Evolutionary conservation across 768 basidiomycete genomes (phyloP).

Genomic region (Russula compacta): DNA sequence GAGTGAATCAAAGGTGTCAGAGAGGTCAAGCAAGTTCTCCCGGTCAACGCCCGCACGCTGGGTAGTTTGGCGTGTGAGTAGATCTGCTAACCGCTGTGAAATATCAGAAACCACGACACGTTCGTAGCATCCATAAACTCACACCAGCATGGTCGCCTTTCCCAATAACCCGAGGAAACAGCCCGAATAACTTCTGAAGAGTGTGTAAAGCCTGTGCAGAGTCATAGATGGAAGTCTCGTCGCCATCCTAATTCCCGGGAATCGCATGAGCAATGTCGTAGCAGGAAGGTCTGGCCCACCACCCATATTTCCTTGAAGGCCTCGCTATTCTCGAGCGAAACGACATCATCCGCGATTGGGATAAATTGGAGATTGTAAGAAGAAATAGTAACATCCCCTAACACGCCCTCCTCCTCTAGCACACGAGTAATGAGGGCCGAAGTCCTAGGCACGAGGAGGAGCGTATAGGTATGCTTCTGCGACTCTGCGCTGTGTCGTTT

Average conservation of each 20-base stretch:
- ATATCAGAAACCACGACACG: constrained; percentile 3
- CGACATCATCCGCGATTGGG: constrained; percentile 84
- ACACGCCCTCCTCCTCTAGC: constrained; percentile 93
- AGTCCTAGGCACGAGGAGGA: constrained; percentile 79
- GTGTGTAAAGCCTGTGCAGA: constrained; percentile 79
- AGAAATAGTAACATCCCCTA: constrained; percentile 84
- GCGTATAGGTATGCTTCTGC: constrained; percentile 73
- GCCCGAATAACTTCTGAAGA: constrained; percentile 76
- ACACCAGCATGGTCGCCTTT: constrained; percentile 87
- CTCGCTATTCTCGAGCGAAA: constrained; percentile 80
- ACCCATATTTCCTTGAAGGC: constrained; percentile 88
- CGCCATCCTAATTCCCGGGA: constrained; percentile 60
- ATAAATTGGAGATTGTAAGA: constrained; percentile 92
- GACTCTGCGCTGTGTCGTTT: constrained; percentile 65
- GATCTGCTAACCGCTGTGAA: constrained; percentile 60
- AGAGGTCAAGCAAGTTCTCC: constrained; percentile 36
- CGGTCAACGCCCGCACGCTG: constrained; percentile 32
- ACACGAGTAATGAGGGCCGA: constrained; percentile 82
- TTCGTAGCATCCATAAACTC: constrained; percentile 19
- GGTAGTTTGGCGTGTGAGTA: constrained; percentile 53
- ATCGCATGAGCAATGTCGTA: constrained; percentile 6
- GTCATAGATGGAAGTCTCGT: constrained; percentile 83
- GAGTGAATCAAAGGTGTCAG: constrained; percentile 70
- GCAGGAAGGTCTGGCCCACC: constrained; percentile 39
- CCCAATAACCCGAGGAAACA: constrained; percentile 84